Conservation (phyloP, 108 stramenopile species). For the Fragilariopsis cylindrus region DNA sequence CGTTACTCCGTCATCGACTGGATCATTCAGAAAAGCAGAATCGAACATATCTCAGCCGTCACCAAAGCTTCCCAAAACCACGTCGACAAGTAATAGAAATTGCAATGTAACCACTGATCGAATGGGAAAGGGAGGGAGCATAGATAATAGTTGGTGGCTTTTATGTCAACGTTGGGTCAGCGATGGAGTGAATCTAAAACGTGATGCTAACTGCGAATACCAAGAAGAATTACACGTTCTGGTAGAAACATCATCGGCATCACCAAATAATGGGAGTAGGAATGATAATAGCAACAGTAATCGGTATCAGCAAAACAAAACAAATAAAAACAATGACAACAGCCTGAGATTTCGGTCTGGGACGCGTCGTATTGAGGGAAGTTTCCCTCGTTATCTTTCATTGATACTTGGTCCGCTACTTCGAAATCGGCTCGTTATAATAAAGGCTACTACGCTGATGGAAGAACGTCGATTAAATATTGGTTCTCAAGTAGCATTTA, state of each 20-base stretch:
- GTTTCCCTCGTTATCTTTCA: slow-evolving; percentile 48
- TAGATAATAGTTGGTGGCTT: slow-evolving; percentile 27
- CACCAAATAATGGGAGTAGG: not conserved
- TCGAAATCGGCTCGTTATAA: slow-evolving; percentile 27
- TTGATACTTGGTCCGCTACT: slow-evolving; percentile 57
- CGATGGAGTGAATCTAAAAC: slow-evolving; percentile 42
- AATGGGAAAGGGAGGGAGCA: not conserved
- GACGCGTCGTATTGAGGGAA: slow-evolving; percentile 41
- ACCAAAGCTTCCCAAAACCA: not conserved
- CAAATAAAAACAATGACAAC: not conserved
- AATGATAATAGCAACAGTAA: not conserved
- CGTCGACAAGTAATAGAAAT: not conserved
- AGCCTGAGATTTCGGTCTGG: slow-evolving; percentile 53
- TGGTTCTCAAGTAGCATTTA: slow-evolving; percentile 68
- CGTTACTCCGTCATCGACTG: not conserved
- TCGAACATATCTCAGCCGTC: not conserved
- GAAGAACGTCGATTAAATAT: slow-evolving; percentile 59
- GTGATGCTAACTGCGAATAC: slow-evolving; percentile 43
- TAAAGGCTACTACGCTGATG: slow-evolving; percentile 64
- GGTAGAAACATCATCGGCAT: not conserved
- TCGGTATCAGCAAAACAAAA: slow-evolving; percentile 1
- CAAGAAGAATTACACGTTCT: slow-evolving; percentile 43
- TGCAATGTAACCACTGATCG: not conserved
- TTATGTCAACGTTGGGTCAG: slow-evolving; percentile 77
- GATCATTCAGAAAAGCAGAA: slow-evolving; percentile 3